Base-by-base conservation (phyloP, 257 asterid genomes). In the Jacaranda copaia region DNA sequence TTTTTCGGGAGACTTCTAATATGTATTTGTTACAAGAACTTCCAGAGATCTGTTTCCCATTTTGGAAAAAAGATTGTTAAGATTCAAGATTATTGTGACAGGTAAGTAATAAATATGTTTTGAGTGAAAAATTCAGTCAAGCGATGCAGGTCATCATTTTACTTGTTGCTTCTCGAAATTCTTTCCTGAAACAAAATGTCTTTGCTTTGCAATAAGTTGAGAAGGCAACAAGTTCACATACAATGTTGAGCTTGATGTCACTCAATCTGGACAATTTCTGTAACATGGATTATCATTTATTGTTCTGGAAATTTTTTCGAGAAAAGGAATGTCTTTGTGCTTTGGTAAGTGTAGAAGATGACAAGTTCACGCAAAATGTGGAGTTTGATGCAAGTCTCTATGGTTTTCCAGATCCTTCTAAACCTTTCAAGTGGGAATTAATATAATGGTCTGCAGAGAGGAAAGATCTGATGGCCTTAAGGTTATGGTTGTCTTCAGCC, bases 241-340 rank as follows among this genome's bases (percentile, higher is more conserved):
- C 59, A 45, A 68, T 25, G 7, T 11, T 20, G 20, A 68, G 43
- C 43, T 68, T 67, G 71, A 18, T 67, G 72, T 19, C 51, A 36
- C n/a, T 48, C 55, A 19, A 3, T 61, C 46, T 32, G 46, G 45
- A 32, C 13, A 25, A 25, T 61, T 61, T 32, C 19, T 32, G 0
- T 60, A 25, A 0, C 18, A 19, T 42, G 10, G 72, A 45, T 14
- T 65, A 16, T 19, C 58, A 67, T 67, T 67, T 46, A 19, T 67
- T 16, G 43, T 12, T 20, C 55, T 11, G 9, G 11, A 65, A 65
- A 66, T 15, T 20, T 3, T 48, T 11, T 48, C n/a, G 4, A 13
- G n/a, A 48, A 48, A 58, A 20, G 8, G 6, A 18, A 20, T 12
- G 5, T 58, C n/a, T 58, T 58, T 58, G 40, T 15, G 32, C 32